Evolutionary conservation across 2,329 filamentous ascomycete genomes (phyloP).

Genomic region (Fusarium gaditjirri): DNA sequence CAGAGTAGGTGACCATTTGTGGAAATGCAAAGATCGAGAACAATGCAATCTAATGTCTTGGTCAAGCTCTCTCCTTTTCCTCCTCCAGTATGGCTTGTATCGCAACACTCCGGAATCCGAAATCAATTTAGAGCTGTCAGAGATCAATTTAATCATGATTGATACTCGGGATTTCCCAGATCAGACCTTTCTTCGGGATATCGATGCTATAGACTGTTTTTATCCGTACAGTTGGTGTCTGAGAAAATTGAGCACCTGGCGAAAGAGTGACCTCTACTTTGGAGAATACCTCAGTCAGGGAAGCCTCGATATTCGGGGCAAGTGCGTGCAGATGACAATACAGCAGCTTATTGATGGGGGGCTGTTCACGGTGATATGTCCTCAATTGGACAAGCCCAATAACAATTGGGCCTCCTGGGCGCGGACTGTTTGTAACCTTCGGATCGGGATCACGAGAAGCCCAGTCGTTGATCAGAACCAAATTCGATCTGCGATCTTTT

Average conservation of each 20-base stretch:
- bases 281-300: not conserved
- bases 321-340: not conserved
- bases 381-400: accelerated
- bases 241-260: no score
- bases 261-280: not conserved
- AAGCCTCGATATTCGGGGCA: accelerated
- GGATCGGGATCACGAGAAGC: accelerated
- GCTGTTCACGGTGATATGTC: not conserved
- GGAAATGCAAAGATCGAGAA: no score
- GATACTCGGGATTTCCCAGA: not conserved
- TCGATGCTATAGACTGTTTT: not conserved
- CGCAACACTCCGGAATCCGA: no score
- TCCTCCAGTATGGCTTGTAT: not conserved
- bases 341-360: not conserved
- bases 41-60: not conserved
- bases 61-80: not conserved
- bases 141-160: not conserved
- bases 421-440: accelerated
- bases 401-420: not conserved
- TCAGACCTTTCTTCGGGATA: not conserved
- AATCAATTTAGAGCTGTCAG: no score
- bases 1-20: no score
- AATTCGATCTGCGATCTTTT: not conserved
- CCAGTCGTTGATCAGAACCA: not conserved
- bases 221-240: no score